These are phyloP conservation scores for Lavandula angustifolia DNA, from an alignment of 257 asterid species.

Conservation along the genomic window DNA sequence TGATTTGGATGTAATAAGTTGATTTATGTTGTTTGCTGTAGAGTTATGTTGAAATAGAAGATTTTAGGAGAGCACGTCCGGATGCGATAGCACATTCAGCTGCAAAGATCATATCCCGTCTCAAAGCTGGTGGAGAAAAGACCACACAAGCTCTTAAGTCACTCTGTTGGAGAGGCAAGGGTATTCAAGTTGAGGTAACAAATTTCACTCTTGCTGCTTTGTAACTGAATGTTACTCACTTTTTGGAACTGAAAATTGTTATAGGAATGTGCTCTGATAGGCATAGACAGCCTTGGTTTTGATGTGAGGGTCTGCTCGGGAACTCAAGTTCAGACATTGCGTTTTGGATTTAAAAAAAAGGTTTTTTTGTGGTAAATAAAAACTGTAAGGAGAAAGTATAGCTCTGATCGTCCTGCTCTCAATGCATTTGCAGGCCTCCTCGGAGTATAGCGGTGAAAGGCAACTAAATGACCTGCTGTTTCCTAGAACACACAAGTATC, in stretches of 20 bases:
- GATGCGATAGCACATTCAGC: constrained; percentile 98
- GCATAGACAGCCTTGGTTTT: constrained; percentile 92
- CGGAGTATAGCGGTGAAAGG: constrained; percentile 92
- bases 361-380: constrained; percentile 37
- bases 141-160: constrained; percentile 87
- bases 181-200: constrained; percentile 91
- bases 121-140: constrained; percentile 94
- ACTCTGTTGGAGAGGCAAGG: constrained; percentile 95
- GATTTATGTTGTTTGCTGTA: constrained; percentile 45
- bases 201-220: not conserved
- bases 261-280: constrained; percentile 84
- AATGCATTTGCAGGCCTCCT: constrained; percentile 68
- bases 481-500: constrained; percentile 68
- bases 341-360: constrained; percentile 85
- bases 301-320: constrained; percentile 95
- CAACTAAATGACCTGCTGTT: constrained; percentile 74
- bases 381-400: too few relatives aligned
- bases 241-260: constrained; percentile 29
- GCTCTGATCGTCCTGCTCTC: constrained; percentile 3
- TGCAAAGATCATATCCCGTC: constrained; percentile 77
- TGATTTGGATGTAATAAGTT: constrained; percentile 28
- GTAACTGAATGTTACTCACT: constrained; percentile 12
- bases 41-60: constrained; percentile 75
- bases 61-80: constrained; percentile 82
- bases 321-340: constrained; percentile 86